Percentiles rank a stretch among this genome's conserved stretches.
These are phyloP conservation scores for Ganoderma lingzhi DNA, from an alignment of 1,284 basidiomycete genomes.

Conservation along the genomic window DNA sequence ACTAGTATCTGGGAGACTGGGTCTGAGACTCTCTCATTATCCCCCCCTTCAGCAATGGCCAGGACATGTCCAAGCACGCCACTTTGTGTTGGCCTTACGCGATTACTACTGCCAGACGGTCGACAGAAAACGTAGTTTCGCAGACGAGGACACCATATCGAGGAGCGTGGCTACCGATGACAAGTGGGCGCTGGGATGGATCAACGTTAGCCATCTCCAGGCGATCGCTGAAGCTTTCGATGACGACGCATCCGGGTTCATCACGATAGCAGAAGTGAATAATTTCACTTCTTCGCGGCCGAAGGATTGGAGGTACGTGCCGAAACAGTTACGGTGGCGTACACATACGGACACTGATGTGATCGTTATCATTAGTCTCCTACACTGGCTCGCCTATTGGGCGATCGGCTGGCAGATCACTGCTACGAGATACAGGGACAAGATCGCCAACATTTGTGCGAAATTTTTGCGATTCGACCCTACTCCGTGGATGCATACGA, in stretches of 20 bases:
- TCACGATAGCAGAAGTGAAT: conserved; percentile 46
- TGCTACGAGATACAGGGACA: conserved; percentile 21
- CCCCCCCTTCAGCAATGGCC: conserved; percentile 49
- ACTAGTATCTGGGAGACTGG: too few relatives aligned
- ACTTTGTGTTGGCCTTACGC: conserved; percentile 46
- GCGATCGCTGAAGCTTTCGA: conserved; percentile 56
- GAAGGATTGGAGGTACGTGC: conserved; percentile 26
- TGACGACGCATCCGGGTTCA: conserved; percentile 52
- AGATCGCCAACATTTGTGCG: conserved; percentile 25
- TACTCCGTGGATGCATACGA: conserved; percentile 22
- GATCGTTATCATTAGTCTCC: conserved; percentile 29
- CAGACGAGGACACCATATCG: conserved; percentile 33
- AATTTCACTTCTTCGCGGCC: conserved; percentile 22
- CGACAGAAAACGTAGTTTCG: conserved; percentile 35
- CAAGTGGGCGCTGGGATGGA: conserved; percentile 52
- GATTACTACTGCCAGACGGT: conserved; percentile 46
- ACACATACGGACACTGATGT: neutral
- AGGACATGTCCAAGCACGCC: conserved; percentile 44
- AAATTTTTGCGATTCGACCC: conserved; percentile 13
- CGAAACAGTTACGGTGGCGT: too few relatives aligned
- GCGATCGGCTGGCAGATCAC: conserved; percentile 35
- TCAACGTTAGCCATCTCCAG: conserved; percentile 50
- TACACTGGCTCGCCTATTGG: conserved; percentile 35
- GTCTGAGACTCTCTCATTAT: too few relatives aligned
- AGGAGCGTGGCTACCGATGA: conserved; percentile 31